Percentiles rank a stretch among this genome's conserved stretches.
These are phyloP conservation scores for Dalbergia cochinchinensis DNA, from an alignment of 306 rosid genomes.

Conservation along the genomic window DNA sequence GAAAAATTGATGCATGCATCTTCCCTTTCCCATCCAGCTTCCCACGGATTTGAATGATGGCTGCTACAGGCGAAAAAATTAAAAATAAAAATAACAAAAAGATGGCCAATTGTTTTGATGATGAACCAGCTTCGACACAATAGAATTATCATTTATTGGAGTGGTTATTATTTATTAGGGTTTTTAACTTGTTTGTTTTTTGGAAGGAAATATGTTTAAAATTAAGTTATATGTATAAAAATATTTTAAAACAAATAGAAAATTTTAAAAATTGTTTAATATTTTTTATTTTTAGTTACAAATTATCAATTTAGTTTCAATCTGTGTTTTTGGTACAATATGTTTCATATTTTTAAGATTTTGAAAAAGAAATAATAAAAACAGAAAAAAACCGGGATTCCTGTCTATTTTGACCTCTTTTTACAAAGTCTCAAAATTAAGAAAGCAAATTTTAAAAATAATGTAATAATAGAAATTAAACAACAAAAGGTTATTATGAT, in stretches of 20 bases:
- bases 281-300: background rate
- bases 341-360: no score
- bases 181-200: background rate
- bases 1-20: background rate
- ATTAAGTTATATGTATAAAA: background rate
- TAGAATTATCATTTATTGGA: background rate
- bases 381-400: no score
- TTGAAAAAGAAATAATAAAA: no score
- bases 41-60: constrained; percentile 1
- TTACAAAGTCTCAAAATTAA: no score
- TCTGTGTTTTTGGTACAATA: no score
- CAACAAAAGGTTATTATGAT: no score
- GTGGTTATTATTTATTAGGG: background rate
- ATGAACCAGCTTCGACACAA: background rate
- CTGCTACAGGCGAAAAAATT: background rate
- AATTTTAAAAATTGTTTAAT: background rate
- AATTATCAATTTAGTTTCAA: no score
- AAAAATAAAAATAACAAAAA: background rate
- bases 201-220: background rate
- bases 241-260: background rate
- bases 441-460: no score
- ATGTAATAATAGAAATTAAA: no score
- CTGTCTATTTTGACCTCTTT: no score
- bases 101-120: background rate
- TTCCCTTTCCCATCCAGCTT: background rate